Evolutionary conservation across 2,329 filamentous ascomycete species (phyloP).

Genomic region (Endoconidiophora laricicola): DNA sequence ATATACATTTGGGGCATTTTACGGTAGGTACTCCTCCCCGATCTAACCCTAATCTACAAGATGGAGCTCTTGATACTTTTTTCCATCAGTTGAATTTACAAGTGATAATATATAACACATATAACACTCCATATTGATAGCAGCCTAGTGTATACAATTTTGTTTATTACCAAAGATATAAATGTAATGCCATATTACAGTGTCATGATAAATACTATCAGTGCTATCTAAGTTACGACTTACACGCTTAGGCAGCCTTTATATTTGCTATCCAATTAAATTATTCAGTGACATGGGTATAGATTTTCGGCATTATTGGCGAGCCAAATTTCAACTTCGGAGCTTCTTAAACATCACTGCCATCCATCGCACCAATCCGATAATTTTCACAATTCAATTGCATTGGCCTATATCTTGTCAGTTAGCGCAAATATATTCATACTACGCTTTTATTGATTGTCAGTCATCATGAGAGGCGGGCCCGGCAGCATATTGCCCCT

Average conservation of each 20-base stretch:
- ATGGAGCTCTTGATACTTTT: too few species aligned
- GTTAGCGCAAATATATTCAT: not conserved
- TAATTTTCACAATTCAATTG: not conserved
- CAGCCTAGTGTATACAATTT: not conserved
- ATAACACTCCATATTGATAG: not conserved
- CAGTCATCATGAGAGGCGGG: constrained; percentile 8
- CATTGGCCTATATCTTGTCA: not conserved
- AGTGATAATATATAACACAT: too few species aligned
- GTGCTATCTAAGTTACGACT: too few species aligned
- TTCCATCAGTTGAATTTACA: not conserved
- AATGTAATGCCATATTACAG: too few species aligned
- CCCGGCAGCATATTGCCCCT: constrained; percentile 7
- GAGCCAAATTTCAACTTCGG: not conserved
- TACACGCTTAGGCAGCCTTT: too few species aligned
- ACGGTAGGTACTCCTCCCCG: too few species aligned
- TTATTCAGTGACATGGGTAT: too few species aligned
- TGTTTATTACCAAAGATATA: too few species aligned
- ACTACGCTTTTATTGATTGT: not conserved
- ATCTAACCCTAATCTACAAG: too few species aligned
- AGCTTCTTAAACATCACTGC: not conserved
- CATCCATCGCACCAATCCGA: not conserved
- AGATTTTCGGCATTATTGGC: not conserved
- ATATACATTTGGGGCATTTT: too few species aligned
- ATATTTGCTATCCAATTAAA: too few species aligned
- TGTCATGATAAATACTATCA: too few species aligned